Evolutionary conservation across 1,139 yeast genomes (phyloP).

Genomic region (Sugiyamaella xylanicola): DNA sequence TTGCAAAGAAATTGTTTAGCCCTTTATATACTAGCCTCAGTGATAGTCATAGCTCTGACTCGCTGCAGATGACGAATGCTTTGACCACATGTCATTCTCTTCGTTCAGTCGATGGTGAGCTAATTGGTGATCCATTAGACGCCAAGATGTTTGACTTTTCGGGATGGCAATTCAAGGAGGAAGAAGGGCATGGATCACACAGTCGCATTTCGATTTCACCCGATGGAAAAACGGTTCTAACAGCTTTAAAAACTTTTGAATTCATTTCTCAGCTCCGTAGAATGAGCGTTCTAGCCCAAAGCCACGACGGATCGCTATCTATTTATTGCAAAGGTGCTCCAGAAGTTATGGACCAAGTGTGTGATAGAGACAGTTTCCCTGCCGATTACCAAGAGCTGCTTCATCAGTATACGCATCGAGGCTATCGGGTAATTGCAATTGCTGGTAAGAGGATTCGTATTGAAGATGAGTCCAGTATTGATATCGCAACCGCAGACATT

Average conservation of each 20-base stretch:
- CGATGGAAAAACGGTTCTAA: slow-evolving; percentile 48
- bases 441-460: slow-evolving; percentile 64
- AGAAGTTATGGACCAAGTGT: slow-evolving; percentile 83
- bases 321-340: slow-evolving; percentile 96
- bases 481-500: slow-evolving; percentile 13
- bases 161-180: slow-evolving; percentile 72
- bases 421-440: slow-evolving; percentile 93
- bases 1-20: slow-evolving; percentile 47
- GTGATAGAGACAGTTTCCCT: slow-evolving; percentile 72
- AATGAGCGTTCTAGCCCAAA: slow-evolving; percentile 78
- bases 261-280: slow-evolving; percentile 82
- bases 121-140: slow-evolving; percentile 93
- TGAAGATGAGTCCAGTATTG: slow-evolving; percentile 35
- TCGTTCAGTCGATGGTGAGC: slow-evolving; percentile 71
- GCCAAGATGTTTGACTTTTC: slow-evolving; percentile 91
- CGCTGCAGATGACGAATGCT: slow-evolving; percentile 38
- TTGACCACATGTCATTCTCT: slow-evolving; percentile 89
- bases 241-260: slow-evolving; percentile 74
- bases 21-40: slow-evolving; percentile 21
- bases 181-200: slow-evolving; percentile 48
- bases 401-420: slow-evolving; percentile 85
- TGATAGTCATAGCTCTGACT: slow-evolving; percentile 9
- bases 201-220: slow-evolving; percentile 43
- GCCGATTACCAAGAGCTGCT: slow-evolving; percentile 69
- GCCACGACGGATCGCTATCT: slow-evolving; percentile 40